phyloP scores from a whole-genome alignment of 1,139 yeast species.

The Geotrichum histeridarum region DNA sequence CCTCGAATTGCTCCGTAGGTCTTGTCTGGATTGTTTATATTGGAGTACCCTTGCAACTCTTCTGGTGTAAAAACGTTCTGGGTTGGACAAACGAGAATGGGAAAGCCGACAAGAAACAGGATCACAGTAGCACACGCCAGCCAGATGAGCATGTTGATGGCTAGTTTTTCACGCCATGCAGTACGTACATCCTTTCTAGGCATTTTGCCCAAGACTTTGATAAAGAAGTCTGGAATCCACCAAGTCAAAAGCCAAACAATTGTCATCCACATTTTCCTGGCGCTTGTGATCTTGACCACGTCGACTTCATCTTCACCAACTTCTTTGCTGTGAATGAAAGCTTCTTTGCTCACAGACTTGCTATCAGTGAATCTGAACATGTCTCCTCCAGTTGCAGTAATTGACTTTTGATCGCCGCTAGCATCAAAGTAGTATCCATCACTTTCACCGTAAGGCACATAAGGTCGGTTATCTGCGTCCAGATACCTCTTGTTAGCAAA shows the following conservation, averaged over 20 bases:
- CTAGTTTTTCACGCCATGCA: conserved; percentile 44
- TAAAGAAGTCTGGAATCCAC: conserved; percentile 40
- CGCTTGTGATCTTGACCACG: conserved; percentile 27
- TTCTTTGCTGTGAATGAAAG: conserved; percentile 32
- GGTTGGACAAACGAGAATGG: conserved; percentile 40
- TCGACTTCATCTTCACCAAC: conserved; percentile 36
- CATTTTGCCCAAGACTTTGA: conserved; percentile 33
- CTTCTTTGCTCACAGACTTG: conserved; percentile 29
- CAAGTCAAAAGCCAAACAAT: conserved; percentile 39
- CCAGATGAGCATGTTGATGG: conserved; percentile 43
- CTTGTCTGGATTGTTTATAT: conserved; percentile 32
- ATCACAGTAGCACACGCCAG: conserved; percentile 36
- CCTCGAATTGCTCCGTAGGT: conserved; percentile 39
- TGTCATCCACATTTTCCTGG: conserved; percentile 37
- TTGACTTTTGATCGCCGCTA: conserved; percentile 30
- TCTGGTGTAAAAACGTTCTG: conserved; percentile 37
- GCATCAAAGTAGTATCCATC: conserved; percentile 35
- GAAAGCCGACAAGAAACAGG: conserved; percentile 40
- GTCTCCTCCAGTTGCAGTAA: conserved; percentile 37
- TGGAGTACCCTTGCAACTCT: conserved; percentile 35
- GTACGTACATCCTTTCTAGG: conserved; percentile 38
- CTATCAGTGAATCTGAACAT: conserved; percentile 37
- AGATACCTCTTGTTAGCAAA: conserved; percentile 29
- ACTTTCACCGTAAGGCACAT: conserved; percentile 28
- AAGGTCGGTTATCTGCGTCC: conserved; percentile 26